Evolutionary conservation across 768 basidiomycete species (phyloP).

Genomic region (Mycena indigotica): DNA sequence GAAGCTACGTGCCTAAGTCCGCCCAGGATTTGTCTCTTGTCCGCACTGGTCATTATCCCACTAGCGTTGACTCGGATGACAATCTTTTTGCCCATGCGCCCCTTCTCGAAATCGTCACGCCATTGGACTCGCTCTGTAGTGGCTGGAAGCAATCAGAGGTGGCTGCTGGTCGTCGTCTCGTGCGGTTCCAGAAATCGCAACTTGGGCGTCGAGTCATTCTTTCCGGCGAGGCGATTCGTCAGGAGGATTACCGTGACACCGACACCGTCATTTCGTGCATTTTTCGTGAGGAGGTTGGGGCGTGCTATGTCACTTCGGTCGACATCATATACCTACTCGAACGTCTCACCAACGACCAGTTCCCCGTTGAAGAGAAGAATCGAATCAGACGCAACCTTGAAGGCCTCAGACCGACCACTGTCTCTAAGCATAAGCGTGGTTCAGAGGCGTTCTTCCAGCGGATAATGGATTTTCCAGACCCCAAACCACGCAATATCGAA

Average conservation of each 20-base stretch:
- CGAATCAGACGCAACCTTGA: slow-evolving; percentile 93
- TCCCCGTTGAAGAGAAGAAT: slow-evolving; percentile 96
- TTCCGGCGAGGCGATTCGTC: slow-evolving; percentile 73
- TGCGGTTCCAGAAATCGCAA: slow-evolving; percentile 80
- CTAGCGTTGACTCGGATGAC: slow-evolving; percentile 35
- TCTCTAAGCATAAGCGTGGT: slow-evolving; percentile 81
- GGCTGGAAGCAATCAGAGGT: slow-evolving; percentile 71
- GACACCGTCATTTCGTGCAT: slow-evolving; percentile 95
- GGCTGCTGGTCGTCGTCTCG: slow-evolving; percentile 73
- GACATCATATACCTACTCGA: slow-evolving; percentile 95
- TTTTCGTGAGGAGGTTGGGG: slow-evolving; percentile 73
- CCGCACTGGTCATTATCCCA: slow-evolving; percentile 48
- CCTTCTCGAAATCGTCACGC: slow-evolving; percentile 61
- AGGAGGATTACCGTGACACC: slow-evolving; percentile 70
- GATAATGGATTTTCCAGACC: slow-evolving; percentile 95
- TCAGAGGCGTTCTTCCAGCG: slow-evolving; percentile 89
- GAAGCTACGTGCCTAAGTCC: slow-evolving; percentile 6
- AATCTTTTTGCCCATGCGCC: slow-evolving; percentile 55
- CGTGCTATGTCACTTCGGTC: slow-evolving; percentile 91
- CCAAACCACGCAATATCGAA: slow-evolving; percentile 95
- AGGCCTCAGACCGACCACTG: slow-evolving; percentile 86
- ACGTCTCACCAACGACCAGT: slow-evolving; percentile 70
- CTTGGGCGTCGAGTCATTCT: slow-evolving; percentile 77
- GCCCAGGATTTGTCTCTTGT: slow-evolving; percentile 45
- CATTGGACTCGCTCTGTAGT: slow-evolving; percentile 55